Evolutionary conservation across 768 basidiomycete species (phyloP).

Genomic region (Tricholoma sp.): DNA sequence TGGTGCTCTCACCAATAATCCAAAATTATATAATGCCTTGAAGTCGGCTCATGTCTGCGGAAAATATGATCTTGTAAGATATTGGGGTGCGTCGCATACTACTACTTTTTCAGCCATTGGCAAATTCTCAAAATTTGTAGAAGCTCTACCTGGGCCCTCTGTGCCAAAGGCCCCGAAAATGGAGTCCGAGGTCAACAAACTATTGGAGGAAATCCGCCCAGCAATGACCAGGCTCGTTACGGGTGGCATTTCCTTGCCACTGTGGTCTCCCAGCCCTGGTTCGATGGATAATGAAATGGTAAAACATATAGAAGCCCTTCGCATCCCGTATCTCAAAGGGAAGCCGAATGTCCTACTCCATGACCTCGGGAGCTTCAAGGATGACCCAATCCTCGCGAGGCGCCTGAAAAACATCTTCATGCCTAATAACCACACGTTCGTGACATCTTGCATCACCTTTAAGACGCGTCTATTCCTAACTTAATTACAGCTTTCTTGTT

Average conservation of each 20-base stretch:
- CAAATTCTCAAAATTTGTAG: slow-evolving; percentile 1
- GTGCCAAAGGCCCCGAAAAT: slow-evolving; percentile 9
- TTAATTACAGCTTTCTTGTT: slow-evolving; percentile 32
- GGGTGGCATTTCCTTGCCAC: slow-evolving; percentile 28
- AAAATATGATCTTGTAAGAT: slow-evolving; percentile 28
- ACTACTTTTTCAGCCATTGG: background rate
- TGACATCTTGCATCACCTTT: background rate
- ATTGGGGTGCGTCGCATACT: slow-evolving; percentile 20
- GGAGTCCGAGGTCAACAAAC: slow-evolving; percentile 14
- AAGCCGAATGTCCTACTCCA: slow-evolving; percentile 39
- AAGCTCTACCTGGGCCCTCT: slow-evolving; percentile 8
- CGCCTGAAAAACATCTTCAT: slow-evolving; percentile 38
- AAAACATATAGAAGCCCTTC: slow-evolving; percentile 24
- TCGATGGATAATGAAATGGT: slow-evolving; percentile 17
- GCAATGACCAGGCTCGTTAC: slow-evolving; percentile 26
- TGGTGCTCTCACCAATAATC: slow-evolving; percentile 24
- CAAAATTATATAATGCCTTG: slow-evolving; percentile 26
- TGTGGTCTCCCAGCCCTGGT: slow-evolving; percentile 24
- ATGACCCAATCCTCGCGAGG: slow-evolving; percentile 23
- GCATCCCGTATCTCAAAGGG: slow-evolving; percentile 32
- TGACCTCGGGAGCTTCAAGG: slow-evolving; percentile 34
- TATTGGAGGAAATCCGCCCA: slow-evolving; percentile 26
- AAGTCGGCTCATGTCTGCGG: slow-evolving; percentile 25
- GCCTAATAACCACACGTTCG: slow-evolving; percentile 39
- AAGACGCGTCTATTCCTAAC: background rate